A percentile compares a stretch with the other conserved stretches of the same genome.
These are phyloP conservation scores for Pseudogymnoascus verrucosus DNA, from an alignment of 2,329 filamentous ascomycete species.

Conservation along the genomic window DNA sequence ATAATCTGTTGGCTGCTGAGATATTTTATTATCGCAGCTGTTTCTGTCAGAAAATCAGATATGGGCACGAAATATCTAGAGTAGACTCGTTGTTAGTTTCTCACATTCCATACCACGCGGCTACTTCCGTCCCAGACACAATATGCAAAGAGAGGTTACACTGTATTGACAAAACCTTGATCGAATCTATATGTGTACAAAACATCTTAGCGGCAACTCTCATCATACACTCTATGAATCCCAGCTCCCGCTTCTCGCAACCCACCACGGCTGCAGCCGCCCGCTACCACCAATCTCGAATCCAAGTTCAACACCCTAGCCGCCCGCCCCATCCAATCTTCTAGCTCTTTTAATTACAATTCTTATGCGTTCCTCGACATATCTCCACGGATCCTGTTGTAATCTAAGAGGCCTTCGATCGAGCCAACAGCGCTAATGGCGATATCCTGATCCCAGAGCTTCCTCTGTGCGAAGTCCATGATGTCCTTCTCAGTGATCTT, in stretches of 20 bases:
- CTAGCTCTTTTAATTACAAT: conserved; percentile 8
- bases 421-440: conserved; percentile 87
- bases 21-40: neutral
- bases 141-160: conserved; percentile 1
- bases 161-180: conserved; percentile 8
- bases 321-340: neutral
- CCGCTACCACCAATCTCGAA: neutral
- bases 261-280: neutral
- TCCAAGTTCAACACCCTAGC: conserved; percentile 1
- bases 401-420: conserved; percentile 80
- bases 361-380: conserved; percentile 66
- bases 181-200: conserved; percentile 8
- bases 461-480: conserved; percentile 90
- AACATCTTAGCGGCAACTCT: conserved; percentile 7
- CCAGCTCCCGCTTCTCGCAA: conserved; percentile 5
- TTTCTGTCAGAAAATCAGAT: neutral
- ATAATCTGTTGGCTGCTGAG: neutral
- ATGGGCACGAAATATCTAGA: neutral
- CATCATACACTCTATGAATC: conserved; percentile 9
- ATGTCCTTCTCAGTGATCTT: conserved; percentile 91
- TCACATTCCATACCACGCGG: neutral
- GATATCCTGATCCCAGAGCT: conserved; percentile 95
- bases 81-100: neutral
- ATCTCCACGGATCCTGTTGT: conserved; percentile 70
- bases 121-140: neutral